Evolutionary conservation across 2,329 filamentous ascomycete species (phyloP).

Genomic region (Madurella mycetomatis): DNA sequence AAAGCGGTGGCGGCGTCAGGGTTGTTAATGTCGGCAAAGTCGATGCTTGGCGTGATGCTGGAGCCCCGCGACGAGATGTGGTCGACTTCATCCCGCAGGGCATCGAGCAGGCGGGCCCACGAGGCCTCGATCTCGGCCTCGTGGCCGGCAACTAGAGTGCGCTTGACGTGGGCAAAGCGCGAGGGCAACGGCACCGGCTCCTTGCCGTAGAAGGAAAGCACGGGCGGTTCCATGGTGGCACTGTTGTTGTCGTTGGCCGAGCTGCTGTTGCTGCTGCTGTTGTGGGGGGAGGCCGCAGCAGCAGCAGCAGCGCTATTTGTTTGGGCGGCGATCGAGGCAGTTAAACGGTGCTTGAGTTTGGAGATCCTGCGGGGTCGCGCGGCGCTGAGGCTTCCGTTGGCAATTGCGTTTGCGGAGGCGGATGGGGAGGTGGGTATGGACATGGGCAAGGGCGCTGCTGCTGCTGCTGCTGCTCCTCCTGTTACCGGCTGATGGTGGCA

Average conservation of each 20-base stretch:
- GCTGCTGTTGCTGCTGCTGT: background rate
- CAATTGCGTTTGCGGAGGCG: slow-evolving; percentile 11
- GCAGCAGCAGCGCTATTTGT: background rate
- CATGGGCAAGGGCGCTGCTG: too few relatives aligned
- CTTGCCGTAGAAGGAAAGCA: slow-evolving; percentile 54
- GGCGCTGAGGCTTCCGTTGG: slow-evolving; percentile 26
- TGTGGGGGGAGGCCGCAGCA: background rate
- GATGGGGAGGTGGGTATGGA: slow-evolving; percentile 10
- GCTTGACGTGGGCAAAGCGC: slow-evolving; percentile 55
- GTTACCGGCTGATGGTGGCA: slow-evolving; percentile 14
- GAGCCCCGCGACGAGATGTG: slow-evolving; percentile 48
- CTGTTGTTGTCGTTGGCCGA: background rate
- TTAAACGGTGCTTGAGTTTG: slow-evolving; percentile 29
- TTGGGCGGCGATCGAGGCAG: slow-evolving; percentile 16
- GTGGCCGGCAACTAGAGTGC: slow-evolving; percentile 48
- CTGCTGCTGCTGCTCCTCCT: too few relatives aligned
- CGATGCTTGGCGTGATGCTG: slow-evolving; percentile 52
- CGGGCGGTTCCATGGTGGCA: slow-evolving; percentile 43
- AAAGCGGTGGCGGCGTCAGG: slow-evolving; percentile 50
- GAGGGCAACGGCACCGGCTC: slow-evolving; percentile 55
- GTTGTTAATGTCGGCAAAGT: slow-evolving; percentile 48
- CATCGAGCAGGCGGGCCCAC: slow-evolving; percentile 51
- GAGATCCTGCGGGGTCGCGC: slow-evolving; percentile 29
- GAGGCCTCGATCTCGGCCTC: slow-evolving; percentile 52
- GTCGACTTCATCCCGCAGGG: slow-evolving; percentile 48